These are phyloP conservation scores for Biscogniauxia marginata DNA, from an alignment of 2,329 filamentous ascomycete genomes.

Conservation along the genomic window DNA sequence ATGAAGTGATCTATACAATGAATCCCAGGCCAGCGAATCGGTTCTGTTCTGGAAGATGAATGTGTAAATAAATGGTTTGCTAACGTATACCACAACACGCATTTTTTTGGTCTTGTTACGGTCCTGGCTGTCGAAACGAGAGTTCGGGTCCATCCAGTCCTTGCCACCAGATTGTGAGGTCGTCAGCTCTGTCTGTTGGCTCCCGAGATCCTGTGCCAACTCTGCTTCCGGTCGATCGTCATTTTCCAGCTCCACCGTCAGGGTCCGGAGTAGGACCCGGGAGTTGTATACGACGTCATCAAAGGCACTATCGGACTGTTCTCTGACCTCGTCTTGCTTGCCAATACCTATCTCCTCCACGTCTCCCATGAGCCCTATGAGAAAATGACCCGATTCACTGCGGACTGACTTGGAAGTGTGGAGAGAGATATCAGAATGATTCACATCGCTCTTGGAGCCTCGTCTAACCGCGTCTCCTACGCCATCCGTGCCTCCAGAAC, in stretches of 20 bases:
- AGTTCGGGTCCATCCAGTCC: slow-evolving; percentile 18
- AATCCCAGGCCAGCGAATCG: slow-evolving; percentile 54
- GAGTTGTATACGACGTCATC: slow-evolving; percentile 44
- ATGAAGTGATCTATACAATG: slow-evolving; percentile 59
- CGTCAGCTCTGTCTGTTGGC: slow-evolving; percentile 32
- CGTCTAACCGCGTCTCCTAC: slow-evolving; percentile 4
- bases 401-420: slow-evolving; percentile 6
- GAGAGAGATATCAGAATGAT: background rate
- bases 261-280: slow-evolving; percentile 61
- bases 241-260: slow-evolving; percentile 63
- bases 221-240: slow-evolving; percentile 43
- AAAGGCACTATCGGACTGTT: slow-evolving; percentile 23
- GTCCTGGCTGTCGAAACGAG: slow-evolving; percentile 46
- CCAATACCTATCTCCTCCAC: slow-evolving; percentile 47
- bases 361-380: slow-evolving; percentile 68
- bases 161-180: slow-evolving; percentile 14
- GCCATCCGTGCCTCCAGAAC: slow-evolving; percentile 20
- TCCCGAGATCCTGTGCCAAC: slow-evolving; percentile 46
- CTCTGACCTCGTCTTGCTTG: slow-evolving; percentile 30
- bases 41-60: slow-evolving; percentile 68
- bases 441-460: slow-evolving; percentile 4
- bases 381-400: slow-evolving; percentile 47
- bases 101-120: slow-evolving; percentile 56
- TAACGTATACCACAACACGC: slow-evolving; percentile 70
- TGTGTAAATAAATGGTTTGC: slow-evolving; percentile 73